Evolutionary conservation across 371 early-diverging fungal genomes (phyloP).

Genomic region (Neoconidiobolus thromboides): DNA sequence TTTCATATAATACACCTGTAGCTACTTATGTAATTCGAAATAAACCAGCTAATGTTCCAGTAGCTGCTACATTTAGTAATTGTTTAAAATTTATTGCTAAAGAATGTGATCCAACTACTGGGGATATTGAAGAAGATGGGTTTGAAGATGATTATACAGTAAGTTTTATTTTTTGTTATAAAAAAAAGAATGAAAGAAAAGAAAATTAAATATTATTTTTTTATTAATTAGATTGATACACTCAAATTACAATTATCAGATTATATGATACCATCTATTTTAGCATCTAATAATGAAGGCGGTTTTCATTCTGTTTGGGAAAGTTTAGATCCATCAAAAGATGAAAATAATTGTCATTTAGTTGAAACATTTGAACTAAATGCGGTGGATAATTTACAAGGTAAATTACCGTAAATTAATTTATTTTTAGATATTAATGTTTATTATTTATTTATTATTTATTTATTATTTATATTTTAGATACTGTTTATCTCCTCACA

Average conservation of each 20-base stretch:
- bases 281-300: conserved; percentile 20
- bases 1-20: conserved; percentile 59
- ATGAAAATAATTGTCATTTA: conserved; percentile 26
- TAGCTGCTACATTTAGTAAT: conserved; percentile 41
- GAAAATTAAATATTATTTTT: not conserved
- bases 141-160: conserved; percentile 86
- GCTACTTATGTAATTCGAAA: conserved; percentile 68
- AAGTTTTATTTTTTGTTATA: conserved; percentile 1
- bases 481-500: conserved; percentile 39
- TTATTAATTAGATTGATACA: conserved; percentile 44
- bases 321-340: conserved; percentile 23
- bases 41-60: conserved; percentile 24
- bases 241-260: conserved; percentile 67
- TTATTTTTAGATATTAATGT: not conserved
- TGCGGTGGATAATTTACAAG: conserved; percentile 41
- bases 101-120: conserved; percentile 86
- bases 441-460: too few relatives aligned
- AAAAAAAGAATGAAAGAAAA: too few relatives aligned
- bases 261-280: conserved; percentile 72
- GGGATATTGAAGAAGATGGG: conserved; percentile 78
- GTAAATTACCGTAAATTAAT: conserved; percentile 9
- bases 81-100: conserved; percentile 77
- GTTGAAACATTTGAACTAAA: conserved; percentile 77
- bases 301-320: conserved; percentile 62
- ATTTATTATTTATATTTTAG: conserved; percentile 12